Base-by-base conservation (phyloP, 345 rosid species). In the Gossypium turneri region DNA sequence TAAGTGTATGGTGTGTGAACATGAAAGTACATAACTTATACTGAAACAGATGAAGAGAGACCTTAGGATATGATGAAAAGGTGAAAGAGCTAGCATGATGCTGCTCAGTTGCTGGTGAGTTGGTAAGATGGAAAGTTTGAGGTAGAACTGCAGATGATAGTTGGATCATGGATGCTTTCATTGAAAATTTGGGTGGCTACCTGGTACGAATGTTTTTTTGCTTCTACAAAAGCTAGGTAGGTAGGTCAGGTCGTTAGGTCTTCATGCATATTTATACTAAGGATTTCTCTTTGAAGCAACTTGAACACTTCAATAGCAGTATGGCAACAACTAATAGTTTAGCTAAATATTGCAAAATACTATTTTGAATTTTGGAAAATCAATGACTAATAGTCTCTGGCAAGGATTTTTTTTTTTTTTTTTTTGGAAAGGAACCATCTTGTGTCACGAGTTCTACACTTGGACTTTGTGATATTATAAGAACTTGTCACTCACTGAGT, bases 251-350 rank as follows among this genome's bases (percentile, higher is more conserved):
- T 65, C 27, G 12, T 43, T 50, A 24, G 20, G 52, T 25, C 25
- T 56, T 56, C 20, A 56, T 19, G 60, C 25, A 43, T 43, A 43
- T 65, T 5, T 63, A 13, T 63, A 38, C 24, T 38, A 17, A 63
- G 48, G 48, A 63, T 17, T 63, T 2, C 15, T 52, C 67, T 43
- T 19, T 65, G 52, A 65, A 43, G 52, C 70, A 44, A 44, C 44
- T 65, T 65, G 70, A 51, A 65, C 51, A n/a, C 29, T 19, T 43
- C 12, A n/a, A 64, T 41, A 41, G 68, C 68, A n/a, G 12, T 64
- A n/a, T 41, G 68, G 48, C 41, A 24, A 66, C 45, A 45, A 48
- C 38, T 24, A 29, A 22, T 68, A 15, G 57, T 25, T 48, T 68
- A 12, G 29, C n/a, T 22, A 68, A 47, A 68, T 25, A 24, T 25